Evolutionary conservation across 2,329 filamentous ascomycete genomes (phyloP).

Genomic region (Xylariaceae sp.): DNA sequence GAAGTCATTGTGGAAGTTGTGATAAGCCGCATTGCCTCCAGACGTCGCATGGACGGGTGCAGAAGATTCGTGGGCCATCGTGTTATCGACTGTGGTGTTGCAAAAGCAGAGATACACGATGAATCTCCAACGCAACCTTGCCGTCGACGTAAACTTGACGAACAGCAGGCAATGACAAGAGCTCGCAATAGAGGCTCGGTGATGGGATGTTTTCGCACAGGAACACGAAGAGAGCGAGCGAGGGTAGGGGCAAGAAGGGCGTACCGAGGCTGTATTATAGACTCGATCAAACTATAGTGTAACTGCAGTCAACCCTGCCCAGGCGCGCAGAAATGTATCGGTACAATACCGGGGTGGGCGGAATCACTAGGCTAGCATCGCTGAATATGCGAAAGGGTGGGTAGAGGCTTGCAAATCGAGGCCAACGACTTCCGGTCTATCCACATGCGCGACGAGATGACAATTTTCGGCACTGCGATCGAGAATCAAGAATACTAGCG

Average conservation of each 20-base stretch:
- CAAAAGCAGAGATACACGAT: too few relatives aligned
- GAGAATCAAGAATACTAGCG: too few relatives aligned
- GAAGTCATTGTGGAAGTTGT: constrained; percentile 76
- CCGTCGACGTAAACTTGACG: not conserved
- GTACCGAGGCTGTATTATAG: constrained; percentile 11
- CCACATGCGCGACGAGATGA: too few relatives aligned
- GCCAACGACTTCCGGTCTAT: too few relatives aligned
- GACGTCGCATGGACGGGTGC: constrained; percentile 42
- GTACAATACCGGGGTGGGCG: too few relatives aligned
- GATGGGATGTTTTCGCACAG: not conserved
- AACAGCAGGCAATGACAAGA: not conserved
- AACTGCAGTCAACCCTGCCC: constrained; percentile 5
- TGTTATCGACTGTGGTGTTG: too few relatives aligned
- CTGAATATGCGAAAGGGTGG: too few relatives aligned
- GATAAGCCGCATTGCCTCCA: constrained; percentile 67
- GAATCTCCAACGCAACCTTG: not conserved
- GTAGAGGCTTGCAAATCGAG: too few relatives aligned
- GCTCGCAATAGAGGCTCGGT: not conserved
- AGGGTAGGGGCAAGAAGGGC: constrained; percentile 3
- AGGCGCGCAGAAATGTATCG: not conserved
- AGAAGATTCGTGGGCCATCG: too few relatives aligned
- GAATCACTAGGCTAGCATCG: too few relatives aligned
- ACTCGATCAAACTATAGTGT: too few relatives aligned
- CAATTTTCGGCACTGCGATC: too few relatives aligned
- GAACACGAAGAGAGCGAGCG: not conserved